Conservation (phyloP, 768 basidiomycete species). For the Leccinum variicolor region DNA sequence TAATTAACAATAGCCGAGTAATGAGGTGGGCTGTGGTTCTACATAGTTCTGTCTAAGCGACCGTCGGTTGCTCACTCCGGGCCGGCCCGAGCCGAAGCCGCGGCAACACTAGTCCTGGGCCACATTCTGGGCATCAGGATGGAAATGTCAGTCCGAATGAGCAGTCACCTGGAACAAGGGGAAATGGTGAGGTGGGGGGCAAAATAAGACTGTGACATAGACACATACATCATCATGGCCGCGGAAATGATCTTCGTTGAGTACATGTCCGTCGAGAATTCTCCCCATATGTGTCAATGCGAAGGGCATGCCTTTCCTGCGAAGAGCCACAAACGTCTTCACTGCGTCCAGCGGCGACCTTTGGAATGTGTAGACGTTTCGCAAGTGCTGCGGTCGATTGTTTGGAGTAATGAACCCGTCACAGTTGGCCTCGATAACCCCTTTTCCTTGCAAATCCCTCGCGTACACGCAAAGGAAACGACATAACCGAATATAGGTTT, state of each 20-base stretch:
- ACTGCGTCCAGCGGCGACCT: too few relatives aligned
- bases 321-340: too few relatives aligned
- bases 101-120: too few relatives aligned
- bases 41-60: too few relatives aligned
- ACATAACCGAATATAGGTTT: conserved; percentile 16
- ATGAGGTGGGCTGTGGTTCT: too few relatives aligned
- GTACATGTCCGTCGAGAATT: conserved; percentile 29
- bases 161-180: background rate
- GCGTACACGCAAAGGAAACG: background rate
- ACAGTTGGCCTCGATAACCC: too few relatives aligned
- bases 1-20: too few relatives aligned
- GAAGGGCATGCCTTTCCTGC: background rate
- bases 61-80: too few relatives aligned
- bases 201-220: background rate
- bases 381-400: too few relatives aligned
- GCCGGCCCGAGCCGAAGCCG: too few relatives aligned
- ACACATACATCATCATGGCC: background rate
- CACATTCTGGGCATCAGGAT: background rate
- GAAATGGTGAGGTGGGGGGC: background rate
- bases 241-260: conserved; percentile 15
- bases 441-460: background rate
- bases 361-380: too few relatives aligned
- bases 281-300: conserved; percentile 41
- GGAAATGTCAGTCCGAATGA: background rate
- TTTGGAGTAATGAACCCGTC: too few relatives aligned